Percentiles rank a stretch among this genome's conserved stretches.
These are phyloP conservation scores for Brasenia schreberi DNA, from an alignment of 164 flowering plant species.

Conservation along the genomic window DNA sequence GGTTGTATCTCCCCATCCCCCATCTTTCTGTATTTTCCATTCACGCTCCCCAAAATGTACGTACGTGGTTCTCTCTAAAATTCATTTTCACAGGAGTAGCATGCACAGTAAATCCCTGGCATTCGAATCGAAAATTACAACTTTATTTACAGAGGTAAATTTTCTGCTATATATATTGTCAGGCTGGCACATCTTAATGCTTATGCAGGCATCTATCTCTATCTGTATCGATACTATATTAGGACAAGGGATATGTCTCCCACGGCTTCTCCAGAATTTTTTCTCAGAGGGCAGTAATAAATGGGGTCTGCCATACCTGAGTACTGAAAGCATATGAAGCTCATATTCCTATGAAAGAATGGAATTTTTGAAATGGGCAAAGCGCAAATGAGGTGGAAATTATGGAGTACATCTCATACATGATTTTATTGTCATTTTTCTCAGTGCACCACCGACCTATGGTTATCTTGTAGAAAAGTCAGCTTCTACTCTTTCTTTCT, in stretches of 20 bases:
- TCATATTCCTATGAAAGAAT: too few relatives aligned
- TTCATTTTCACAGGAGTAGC: neutral
- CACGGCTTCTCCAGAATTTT: neutral
- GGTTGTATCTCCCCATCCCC: neutral
- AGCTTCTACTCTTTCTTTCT: too few relatives aligned
- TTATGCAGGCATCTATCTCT: neutral
- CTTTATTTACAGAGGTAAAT: neutral
- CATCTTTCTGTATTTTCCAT: neutral
- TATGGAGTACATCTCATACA: too few relatives aligned
- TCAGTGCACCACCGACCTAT: too few relatives aligned
- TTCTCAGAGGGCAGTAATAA: too few relatives aligned
- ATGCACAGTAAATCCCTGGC: neutral
- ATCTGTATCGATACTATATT: neutral
- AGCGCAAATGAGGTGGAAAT: too few relatives aligned
- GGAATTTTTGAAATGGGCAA: too few relatives aligned
- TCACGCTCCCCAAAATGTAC: neutral
- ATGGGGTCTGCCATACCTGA: too few relatives aligned
- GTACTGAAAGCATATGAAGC: too few relatives aligned
- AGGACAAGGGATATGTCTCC: neutral
- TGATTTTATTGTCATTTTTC: too few relatives aligned
- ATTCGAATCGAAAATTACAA: neutral
- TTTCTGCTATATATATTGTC: neutral
- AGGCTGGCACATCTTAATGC: neutral
- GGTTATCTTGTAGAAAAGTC: too few relatives aligned
- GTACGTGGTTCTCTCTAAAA: neutral